Percentiles rank a stretch among this genome's conserved stretches.
Evolutionary conservation across 2,329 filamentous ascomycete genomes (phyloP).

Genomic region (Epichloe coenophiala): DNA sequence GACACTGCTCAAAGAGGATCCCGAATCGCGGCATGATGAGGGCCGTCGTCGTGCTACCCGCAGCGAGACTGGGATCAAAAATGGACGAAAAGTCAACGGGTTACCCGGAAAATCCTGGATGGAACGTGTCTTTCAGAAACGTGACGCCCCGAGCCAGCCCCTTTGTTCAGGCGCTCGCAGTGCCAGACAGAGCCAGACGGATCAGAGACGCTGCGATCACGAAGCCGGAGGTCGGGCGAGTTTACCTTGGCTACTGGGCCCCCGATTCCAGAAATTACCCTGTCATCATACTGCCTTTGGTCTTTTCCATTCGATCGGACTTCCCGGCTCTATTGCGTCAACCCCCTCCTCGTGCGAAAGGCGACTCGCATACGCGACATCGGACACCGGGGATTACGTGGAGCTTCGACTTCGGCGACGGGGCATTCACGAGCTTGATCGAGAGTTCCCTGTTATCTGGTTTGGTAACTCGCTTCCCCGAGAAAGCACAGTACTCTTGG

Average conservation of each 20-base stretch:
- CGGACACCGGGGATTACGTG: not conserved
- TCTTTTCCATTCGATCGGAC: not conserved
- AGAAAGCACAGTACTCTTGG: not conserved
- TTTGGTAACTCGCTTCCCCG: not conserved
- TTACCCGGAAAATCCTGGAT: too few species aligned
- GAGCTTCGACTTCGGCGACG: not conserved
- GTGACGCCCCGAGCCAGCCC: not conserved
- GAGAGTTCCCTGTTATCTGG: not conserved
- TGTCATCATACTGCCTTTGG: not conserved
- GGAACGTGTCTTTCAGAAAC: too few species aligned
- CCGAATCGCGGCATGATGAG: too few species aligned
- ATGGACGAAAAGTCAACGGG: too few species aligned
- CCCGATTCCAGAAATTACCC: not conserved
- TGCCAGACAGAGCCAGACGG: not conserved
- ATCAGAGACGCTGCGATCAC: not conserved
- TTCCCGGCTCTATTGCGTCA: not conserved
- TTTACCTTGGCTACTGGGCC: not conserved
- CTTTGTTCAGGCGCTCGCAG: not conserved
- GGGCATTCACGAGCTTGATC: not conserved
- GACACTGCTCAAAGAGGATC: too few species aligned
- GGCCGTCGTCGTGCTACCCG: too few species aligned
- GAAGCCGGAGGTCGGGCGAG: not conserved
- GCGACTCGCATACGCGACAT: not conserved
- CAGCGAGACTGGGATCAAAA: too few species aligned
- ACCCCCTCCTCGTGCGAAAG: not conserved